Percentiles rank a stretch among this genome's conserved stretches.
phyloP scores from a whole-genome alignment of 352 stramenopile genomes.

The Vaucheria bursata region DNA sequence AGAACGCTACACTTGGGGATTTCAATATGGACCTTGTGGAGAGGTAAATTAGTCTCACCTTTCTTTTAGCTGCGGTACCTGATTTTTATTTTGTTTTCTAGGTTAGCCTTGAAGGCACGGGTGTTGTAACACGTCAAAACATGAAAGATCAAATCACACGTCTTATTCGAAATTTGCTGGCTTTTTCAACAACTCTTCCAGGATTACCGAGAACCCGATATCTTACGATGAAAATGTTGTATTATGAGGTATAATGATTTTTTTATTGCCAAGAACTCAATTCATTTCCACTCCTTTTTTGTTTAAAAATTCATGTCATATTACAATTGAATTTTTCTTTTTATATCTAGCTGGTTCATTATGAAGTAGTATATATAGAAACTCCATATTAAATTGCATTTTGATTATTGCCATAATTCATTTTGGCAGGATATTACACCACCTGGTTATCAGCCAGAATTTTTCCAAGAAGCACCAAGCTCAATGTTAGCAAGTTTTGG shows the following conservation, averaged over 20 bases:
- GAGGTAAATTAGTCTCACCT: not conserved
- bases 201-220: not conserved
- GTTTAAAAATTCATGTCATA: not conserved
- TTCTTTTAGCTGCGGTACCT: not conserved
- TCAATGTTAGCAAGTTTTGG: not conserved
- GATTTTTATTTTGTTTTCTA: not conserved
- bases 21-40: not conserved
- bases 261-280: not conserved
- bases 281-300: not conserved
- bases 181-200: not conserved
- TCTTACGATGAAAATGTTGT: constrained; percentile 2
- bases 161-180: not conserved
- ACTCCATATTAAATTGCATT: too few relatives aligned
- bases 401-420: too few relatives aligned
- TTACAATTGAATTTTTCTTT: too few relatives aligned
- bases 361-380: too few relatives aligned
- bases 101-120: not conserved
- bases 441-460: constrained; percentile 12
- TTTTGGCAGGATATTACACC: constrained; percentile 10
- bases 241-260: constrained; percentile 1
- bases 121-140: not conserved
- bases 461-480: constrained; percentile 1
- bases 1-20: constrained; percentile 12
- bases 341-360: too few relatives aligned
- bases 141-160: not conserved